phyloP scores from a whole-genome alignment of 305 asterid species.

The Rubia occidens region DNA sequence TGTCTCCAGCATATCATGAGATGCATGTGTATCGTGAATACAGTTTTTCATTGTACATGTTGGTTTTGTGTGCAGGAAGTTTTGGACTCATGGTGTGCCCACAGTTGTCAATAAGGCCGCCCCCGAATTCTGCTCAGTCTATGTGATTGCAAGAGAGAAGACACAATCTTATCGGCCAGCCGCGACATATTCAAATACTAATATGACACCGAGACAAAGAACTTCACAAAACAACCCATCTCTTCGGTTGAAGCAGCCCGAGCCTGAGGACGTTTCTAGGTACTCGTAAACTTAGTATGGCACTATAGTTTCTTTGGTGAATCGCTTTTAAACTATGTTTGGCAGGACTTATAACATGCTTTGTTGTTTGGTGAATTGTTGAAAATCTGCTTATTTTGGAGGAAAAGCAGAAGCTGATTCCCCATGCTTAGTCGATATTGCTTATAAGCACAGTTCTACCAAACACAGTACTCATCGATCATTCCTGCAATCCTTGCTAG shows the following conservation, averaged over 20 bases:
- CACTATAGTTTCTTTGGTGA: not conserved
- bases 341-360: not conserved
- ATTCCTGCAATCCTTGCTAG: not conserved
- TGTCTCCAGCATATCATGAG: not conserved
- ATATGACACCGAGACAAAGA: constrained; percentile 18
- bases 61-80: constrained; percentile 33
- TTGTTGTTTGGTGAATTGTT: no score
- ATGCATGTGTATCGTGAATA: not conserved
- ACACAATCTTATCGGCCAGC: constrained; percentile 51
- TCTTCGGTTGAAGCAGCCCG: constrained; percentile 18
- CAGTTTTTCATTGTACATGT: not conserved
- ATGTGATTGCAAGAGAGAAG: constrained; percentile 50
- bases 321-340: not conserved
- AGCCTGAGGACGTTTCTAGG: constrained; percentile 30
- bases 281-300: constrained; percentile 5
- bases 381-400: no score
- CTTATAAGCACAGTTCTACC: not conserved
- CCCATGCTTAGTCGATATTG: no score
- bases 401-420: no score
- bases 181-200: constrained; percentile 9
- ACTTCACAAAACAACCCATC: constrained; percentile 20
- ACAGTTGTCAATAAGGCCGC: constrained; percentile 57
- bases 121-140: constrained; percentile 65
- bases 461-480: not conserved
- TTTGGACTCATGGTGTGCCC: constrained; percentile 52